Base-by-base conservation (phyloP, 768 basidiomycete genomes). In the Cyclocybe cylindracea region DNA sequence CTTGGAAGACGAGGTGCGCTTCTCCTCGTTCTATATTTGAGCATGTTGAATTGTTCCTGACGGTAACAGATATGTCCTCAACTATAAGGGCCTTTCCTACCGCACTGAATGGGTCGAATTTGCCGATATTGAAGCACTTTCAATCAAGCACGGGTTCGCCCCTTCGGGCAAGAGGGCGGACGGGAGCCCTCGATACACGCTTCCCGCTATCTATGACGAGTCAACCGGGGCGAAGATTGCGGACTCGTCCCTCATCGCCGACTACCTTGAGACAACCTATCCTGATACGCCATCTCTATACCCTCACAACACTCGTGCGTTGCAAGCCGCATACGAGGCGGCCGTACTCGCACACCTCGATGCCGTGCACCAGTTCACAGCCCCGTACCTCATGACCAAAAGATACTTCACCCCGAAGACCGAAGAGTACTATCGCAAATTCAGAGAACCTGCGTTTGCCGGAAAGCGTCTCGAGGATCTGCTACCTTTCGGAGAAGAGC, bases 101-200 rank as follows among this genome's bases (percentile, higher is more conserved):
- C 69, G 65, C 54, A 80, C 78, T 1, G 68, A 68, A 46, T 81
- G 79, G 78, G 62, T 80, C 42, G 80, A 81, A 51, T 78, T 67
- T 52, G 77, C 78, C 4, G 78, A 83, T 46, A 76, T 84, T 49
- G 72, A 52, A 40, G 39, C 51, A 0, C 53, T 62, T 37, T 61
- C 60, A 62, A 66, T 62, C 44, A 62, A 65, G 43, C 56, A 72
- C 39, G 70, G 71, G 11, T 68, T 72, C 0, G 44, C 56, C 1
- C 68, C 74, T 9, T 66, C 68, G 6, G 44, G 36, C n/a, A 61
- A 47, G n/a, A 63, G 62, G 10, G 40, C 55, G 1, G 64, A 71
- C 37, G 74, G 75, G 3, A 51, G 29, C 14, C 66, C 62, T 1
- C 51, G 58, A 40, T 76, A 77, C 61, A 77, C 70, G 10, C 60